Evolutionary conservation across 768 basidiomycete species (phyloP).

Genomic region (Rubroboletus pulcherrimus): DNA sequence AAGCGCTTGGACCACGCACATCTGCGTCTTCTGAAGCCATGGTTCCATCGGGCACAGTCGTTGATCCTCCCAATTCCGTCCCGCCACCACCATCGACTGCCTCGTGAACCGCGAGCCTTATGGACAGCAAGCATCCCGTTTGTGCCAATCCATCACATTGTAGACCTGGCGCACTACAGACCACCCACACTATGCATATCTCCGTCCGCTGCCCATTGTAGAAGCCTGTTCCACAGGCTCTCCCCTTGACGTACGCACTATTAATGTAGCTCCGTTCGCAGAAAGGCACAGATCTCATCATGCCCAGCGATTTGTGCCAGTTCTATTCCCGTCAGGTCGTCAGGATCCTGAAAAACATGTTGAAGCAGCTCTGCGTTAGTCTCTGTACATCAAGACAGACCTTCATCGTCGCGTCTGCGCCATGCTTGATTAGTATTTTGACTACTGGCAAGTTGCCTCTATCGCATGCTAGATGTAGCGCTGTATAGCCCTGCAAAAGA

Average conservation of each 20-base stretch:
- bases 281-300: conserved; percentile 43
- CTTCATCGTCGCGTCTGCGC: conserved; percentile 63
- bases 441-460: conserved; percentile 63
- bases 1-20: conserved; percentile 23
- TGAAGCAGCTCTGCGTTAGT: conserved; percentile 1
- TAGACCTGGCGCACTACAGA: neutral
- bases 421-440: conserved; percentile 53
- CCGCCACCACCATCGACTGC: neutral
- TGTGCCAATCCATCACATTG: neutral
- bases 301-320: conserved; percentile 59
- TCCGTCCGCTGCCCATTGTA: conserved; percentile 5
- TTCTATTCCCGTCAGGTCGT: conserved; percentile 57
- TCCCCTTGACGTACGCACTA: conserved; percentile 6
- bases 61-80: neutral
- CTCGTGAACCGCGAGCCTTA: conserved; percentile 6
- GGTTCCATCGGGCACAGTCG: neutral
- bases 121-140: neutral
- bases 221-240: neutral
- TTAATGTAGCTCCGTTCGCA: conserved; percentile 17
- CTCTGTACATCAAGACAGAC: conserved; percentile 34
- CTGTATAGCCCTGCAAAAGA: conserved; percentile 70
- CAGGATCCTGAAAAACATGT: conserved; percentile 51
- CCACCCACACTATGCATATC: neutral
- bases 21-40: conserved; percentile 1
- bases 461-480: conserved; percentile 84